Evolutionary conservation across 1,284 basidiomycete genomes (phyloP).

Genomic region (Cryptococcus sp.): DNA sequence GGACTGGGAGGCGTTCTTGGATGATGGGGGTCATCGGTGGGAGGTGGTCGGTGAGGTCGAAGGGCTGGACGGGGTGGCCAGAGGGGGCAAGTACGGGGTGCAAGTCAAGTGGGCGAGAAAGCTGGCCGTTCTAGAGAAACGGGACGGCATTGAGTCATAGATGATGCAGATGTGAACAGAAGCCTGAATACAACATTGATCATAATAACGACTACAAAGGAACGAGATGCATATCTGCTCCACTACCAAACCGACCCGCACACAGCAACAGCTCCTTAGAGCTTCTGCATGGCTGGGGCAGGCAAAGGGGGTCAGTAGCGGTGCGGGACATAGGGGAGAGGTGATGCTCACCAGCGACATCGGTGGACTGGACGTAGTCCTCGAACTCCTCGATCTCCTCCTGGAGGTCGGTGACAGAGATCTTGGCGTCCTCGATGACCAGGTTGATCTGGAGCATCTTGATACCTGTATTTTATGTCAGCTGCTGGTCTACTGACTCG

Average conservation of each 20-base stretch:
- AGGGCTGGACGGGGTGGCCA: conserved; percentile 17
- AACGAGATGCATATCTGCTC: not conserved
- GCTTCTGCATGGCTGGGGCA: conserved; percentile 35
- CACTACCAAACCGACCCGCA: not conserved
- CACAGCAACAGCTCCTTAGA: conserved; percentile 16
- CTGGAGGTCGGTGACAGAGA: conserved; percentile 92
- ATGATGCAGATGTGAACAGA: no score
- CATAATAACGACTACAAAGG: not conserved
- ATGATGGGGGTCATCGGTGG: conserved; percentile 17
- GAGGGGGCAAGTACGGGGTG: conserved; percentile 12
- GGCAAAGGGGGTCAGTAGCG: conserved; percentile 4
- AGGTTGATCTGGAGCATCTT: conserved; percentile 89
- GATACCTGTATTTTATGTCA: conserved; percentile 58
- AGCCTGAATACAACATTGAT: no score
- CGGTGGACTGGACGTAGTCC: conserved; percentile 93
- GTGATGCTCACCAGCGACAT: conserved; percentile 61
- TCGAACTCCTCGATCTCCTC: conserved; percentile 83
- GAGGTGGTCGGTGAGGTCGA: conserved; percentile 19
- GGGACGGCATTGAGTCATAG: not conserved
- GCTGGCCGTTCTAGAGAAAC: conserved; percentile 6
- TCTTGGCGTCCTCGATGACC: conserved; percentile 85
- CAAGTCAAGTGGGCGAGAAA: conserved; percentile 16
- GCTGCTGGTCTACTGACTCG: not conserved
- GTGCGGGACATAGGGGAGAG: not conserved
- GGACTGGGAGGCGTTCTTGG: conserved; percentile 17